Conservation (phyloP, 139 green algal species). For the Chlamydomonas incerta region DNA sequence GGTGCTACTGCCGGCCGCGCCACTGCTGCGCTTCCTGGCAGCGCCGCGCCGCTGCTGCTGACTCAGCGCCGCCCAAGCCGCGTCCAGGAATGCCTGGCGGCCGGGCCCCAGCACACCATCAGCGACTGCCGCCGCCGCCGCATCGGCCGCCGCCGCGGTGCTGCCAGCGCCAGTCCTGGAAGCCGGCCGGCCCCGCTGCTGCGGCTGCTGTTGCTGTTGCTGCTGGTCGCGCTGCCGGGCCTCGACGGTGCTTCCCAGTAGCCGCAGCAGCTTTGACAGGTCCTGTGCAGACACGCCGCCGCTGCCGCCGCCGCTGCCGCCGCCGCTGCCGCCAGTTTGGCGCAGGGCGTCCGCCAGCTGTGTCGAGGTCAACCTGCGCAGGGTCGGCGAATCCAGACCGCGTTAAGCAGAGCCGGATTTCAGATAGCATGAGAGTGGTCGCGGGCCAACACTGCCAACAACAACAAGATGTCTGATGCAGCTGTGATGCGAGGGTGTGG, state of each 20-base stretch:
- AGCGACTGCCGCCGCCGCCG: background rate
- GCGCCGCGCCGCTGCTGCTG: too few species aligned
- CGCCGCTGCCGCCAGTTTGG: too few species aligned
- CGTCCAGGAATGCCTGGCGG: background rate
- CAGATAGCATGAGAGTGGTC: background rate
- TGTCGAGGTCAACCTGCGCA: too few species aligned
- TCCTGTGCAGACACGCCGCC: background rate
- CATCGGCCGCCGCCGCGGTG: background rate
- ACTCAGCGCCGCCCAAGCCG: background rate
- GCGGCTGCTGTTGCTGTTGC: background rate
- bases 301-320: too few species aligned
- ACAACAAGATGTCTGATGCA: too few species aligned
- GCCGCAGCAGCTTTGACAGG: background rate
- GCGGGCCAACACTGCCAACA: too few species aligned
- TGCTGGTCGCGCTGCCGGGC: background rate
- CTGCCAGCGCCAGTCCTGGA: too few species aligned
- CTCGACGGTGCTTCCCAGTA: background rate
- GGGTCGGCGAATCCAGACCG: too few species aligned
- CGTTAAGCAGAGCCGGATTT: too few species aligned
- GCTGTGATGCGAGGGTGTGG: too few species aligned
- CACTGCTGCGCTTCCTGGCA: background rate
- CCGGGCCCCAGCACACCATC: background rate
- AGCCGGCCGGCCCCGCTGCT: background rate
- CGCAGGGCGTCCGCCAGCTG: background rate
- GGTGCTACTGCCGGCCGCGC: too few species aligned